Percentiles rank a stretch among this genome's conserved stretches.
phyloP scores from a whole-genome alignment of 2,329 filamentous ascomycete species.

The Bipolaris victoriae region DNA sequence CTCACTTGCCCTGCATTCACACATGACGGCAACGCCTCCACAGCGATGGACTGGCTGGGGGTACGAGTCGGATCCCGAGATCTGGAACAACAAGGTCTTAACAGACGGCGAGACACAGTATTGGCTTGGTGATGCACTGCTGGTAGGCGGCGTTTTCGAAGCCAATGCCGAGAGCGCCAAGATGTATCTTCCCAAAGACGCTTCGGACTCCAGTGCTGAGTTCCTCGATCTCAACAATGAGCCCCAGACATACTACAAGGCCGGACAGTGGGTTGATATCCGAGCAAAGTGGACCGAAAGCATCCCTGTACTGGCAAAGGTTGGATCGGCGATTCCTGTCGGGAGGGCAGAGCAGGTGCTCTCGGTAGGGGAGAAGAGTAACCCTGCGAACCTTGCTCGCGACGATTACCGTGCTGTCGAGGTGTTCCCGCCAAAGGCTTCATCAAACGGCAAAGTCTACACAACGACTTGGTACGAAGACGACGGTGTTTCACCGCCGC shows the following conservation, averaged over 20 bases:
- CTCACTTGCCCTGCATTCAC: constrained; percentile 66
- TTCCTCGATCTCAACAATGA: constrained; percentile 69
- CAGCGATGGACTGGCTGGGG: constrained; percentile 78
- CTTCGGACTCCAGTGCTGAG: constrained; percentile 55
- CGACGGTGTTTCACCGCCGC: constrained; percentile 59
- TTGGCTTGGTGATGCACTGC: constrained; percentile 71
- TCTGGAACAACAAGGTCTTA: constrained; percentile 65
- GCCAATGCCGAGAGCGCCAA: constrained; percentile 60
- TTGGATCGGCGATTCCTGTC: constrained; percentile 61
- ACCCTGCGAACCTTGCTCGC: constrained; percentile 54
- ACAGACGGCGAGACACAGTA: constrained; percentile 72
- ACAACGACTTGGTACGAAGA: constrained; percentile 62
- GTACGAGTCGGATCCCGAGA: constrained; percentile 68
- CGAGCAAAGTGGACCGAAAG: constrained; percentile 59
- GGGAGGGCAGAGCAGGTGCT: constrained; percentile 60
- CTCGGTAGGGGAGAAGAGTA: constrained; percentile 57
- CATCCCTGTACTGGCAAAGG: constrained; percentile 62
- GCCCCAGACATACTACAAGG: constrained; percentile 63
- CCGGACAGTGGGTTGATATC: constrained; percentile 62
- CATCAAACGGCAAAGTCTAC: constrained; percentile 43
- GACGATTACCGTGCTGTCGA: constrained; percentile 65
- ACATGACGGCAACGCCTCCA: constrained; percentile 65
- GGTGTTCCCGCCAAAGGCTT: constrained; percentile 60
- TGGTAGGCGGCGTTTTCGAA: constrained; percentile 72
- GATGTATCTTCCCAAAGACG: constrained; percentile 66